Conservation (phyloP, 2,329 filamentous ascomycete species). For the Incumbomyces lentus region DNA sequence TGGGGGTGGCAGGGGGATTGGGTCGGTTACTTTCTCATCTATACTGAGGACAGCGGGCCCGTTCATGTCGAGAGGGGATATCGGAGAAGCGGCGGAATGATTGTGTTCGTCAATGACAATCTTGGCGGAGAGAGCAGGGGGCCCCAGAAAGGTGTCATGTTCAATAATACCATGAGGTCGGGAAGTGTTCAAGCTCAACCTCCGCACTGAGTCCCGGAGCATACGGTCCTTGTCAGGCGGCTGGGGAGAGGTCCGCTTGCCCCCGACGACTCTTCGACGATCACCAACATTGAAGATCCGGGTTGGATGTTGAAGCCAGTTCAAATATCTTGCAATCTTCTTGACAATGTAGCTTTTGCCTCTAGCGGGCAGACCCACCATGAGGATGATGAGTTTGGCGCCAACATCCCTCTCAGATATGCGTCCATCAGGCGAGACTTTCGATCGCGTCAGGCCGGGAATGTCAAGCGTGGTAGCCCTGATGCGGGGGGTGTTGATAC, state of each 20-base stretch:
- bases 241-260: slow-evolving; percentile 28
- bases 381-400: slow-evolving; percentile 92
- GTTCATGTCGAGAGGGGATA: slow-evolving; percentile 13
- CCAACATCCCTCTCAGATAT: slow-evolving; percentile 91
- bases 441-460: slow-evolving; percentile 88
- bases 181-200: slow-evolving; percentile 31
- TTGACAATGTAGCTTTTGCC: slow-evolving; percentile 99
- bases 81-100: slow-evolving; percentile 2
- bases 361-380: slow-evolving; percentile 90
- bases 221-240: slow-evolving; percentile 26
- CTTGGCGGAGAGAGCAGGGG: slow-evolving; percentile 38
- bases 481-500: slow-evolving; percentile 63
- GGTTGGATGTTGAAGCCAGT: slow-evolving; percentile 95
- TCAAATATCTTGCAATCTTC: slow-evolving; percentile 88
- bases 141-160: slow-evolving; percentile 27
- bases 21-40: slow-evolving; percentile 6
- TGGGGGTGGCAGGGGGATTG: slow-evolving; percentile 24
- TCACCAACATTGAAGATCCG: slow-evolving; percentile 97
- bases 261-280: slow-evolving; percentile 68
- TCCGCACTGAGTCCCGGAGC: slow-evolving; percentile 34
- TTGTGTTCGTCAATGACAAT: slow-evolving; percentile 47
- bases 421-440: slow-evolving; percentile 87
- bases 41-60: neutral
- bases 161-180: slow-evolving; percentile 21
- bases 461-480: slow-evolving; percentile 95